These are phyloP conservation scores for Pholiota adiposa DNA, from an alignment of 1,284 basidiomycete genomes.

Conservation along the genomic window DNA sequence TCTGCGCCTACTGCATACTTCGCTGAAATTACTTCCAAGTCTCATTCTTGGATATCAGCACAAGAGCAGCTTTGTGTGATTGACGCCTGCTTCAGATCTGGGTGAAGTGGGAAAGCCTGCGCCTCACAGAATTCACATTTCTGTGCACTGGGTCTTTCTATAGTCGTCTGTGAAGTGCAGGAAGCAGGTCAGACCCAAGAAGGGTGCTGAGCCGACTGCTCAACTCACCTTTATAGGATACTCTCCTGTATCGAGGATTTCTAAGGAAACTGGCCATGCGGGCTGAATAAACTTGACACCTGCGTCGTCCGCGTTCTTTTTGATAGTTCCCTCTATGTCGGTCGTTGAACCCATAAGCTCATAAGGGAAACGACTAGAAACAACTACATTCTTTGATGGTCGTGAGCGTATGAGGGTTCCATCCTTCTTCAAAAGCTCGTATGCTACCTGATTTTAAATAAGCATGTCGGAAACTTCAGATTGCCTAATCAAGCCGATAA, in stretches of 20 bases:
- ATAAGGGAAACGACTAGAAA: constrained; percentile 13
- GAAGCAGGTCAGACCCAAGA: background rate
- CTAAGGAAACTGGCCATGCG: constrained; percentile 13
- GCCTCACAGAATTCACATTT: background rate
- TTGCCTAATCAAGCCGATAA: too few species aligned
- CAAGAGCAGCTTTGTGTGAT: background rate
- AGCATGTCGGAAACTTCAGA: too few species aligned
- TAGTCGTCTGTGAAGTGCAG: background rate
- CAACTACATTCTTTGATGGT: constrained; percentile 10
- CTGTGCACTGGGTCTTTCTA: background rate
- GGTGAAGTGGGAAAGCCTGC: background rate
- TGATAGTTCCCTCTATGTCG: constrained; percentile 12
- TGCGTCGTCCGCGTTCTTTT: constrained; percentile 10
- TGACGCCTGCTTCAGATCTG: background rate
- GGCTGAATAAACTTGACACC: constrained; percentile 10
- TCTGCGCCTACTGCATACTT: constrained; percentile 29
- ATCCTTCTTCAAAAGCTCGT: background rate
- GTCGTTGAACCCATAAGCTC: constrained; percentile 9
- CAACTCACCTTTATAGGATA: constrained; percentile 7
- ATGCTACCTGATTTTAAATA: constrained; percentile 6
- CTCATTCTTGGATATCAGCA: background rate
- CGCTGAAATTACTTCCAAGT: constrained; percentile 19
- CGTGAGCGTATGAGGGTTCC: constrained; percentile 3
- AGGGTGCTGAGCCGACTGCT: background rate
- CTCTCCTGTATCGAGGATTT: background rate